Percentiles rank a stretch among this genome's conserved stretches.
Conservation (phyloP, 108 stramenopile species). For the Chaetoceros tenuissimus region DNA sequence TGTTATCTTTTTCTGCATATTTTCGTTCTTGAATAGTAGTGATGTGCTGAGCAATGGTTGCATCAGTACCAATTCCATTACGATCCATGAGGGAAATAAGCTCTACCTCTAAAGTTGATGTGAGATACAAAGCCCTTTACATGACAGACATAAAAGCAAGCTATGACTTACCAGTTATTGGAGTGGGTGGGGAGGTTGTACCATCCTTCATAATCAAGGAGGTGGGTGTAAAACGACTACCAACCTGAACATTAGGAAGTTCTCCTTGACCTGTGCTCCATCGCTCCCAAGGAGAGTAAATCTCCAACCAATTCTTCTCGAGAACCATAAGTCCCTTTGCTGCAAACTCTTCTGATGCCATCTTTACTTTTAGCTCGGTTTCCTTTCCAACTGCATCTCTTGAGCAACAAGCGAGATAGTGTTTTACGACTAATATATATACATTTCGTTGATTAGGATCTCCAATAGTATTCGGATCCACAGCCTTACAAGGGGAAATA, state of each 20-base stretch:
- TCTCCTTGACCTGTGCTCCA: slow-evolving; percentile 86
- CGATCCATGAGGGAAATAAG: slow-evolving; percentile 82
- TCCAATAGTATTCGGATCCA: slow-evolving; percentile 65
- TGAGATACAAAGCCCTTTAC: not conserved
- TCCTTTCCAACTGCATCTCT: slow-evolving; percentile 88
- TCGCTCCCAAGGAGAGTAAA: slow-evolving; percentile 85
- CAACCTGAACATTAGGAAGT: slow-evolving; percentile 54
- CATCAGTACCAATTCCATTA: slow-evolving; percentile 91
- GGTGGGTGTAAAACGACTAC: slow-evolving; percentile 60
- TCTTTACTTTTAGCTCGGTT: slow-evolving; percentile 70
- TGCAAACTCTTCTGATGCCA: slow-evolving; percentile 83
- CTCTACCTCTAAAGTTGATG: slow-evolving; percentile 38
- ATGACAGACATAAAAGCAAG: not conserved
- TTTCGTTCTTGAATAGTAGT: slow-evolving; percentile 74
- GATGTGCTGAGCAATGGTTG: slow-evolving; percentile 87
- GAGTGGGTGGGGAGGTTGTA: slow-evolving; percentile 56
- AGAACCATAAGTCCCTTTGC: slow-evolving; percentile 84
- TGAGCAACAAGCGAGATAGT: slow-evolving; percentile 98
- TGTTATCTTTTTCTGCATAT: slow-evolving; percentile 70
- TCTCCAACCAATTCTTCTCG: slow-evolving; percentile 84
- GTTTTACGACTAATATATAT: slow-evolving; percentile 89
- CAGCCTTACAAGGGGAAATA: slow-evolving; percentile 95
- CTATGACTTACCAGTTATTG: slow-evolving; percentile 19
- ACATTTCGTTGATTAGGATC: slow-evolving; percentile 65
- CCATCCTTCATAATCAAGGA: slow-evolving; percentile 73